Percentiles rank a stretch among this genome's conserved stretches.
These are phyloP conservation scores for Dendryphion nanum DNA, from an alignment of 2,329 filamentous ascomycete genomes.

Conservation along the genomic window DNA sequence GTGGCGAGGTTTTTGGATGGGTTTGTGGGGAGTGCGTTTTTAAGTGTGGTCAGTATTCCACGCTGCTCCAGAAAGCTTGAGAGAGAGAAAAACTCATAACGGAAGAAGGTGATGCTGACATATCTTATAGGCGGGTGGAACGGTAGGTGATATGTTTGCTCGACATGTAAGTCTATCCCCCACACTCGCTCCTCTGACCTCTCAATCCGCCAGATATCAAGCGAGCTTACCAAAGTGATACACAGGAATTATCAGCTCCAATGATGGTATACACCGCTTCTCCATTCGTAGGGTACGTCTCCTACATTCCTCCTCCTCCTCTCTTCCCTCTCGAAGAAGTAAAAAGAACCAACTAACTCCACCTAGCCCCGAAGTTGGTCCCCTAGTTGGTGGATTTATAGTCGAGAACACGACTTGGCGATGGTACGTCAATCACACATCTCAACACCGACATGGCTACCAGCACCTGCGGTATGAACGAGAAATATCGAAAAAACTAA, in stretches of 20 bases:
- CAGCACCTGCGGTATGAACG: constrained; percentile 1
- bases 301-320: not conserved
- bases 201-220: too few species aligned
- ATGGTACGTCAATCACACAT: constrained; percentile 38
- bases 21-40: constrained; percentile 62
- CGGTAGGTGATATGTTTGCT: constrained; percentile 65
- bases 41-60: constrained; percentile 55
- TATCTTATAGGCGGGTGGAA: constrained; percentile 66
- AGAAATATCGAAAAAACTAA: constrained; percentile 40
- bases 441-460: too few species aligned
- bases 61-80: too few species aligned
- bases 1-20: constrained; percentile 76
- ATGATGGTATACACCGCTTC: constrained; percentile 71
- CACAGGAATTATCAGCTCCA: constrained; percentile 65
- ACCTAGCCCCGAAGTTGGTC: constrained; percentile 55
- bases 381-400: constrained; percentile 74
- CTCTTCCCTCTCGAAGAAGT: too few species aligned
- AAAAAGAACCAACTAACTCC: constrained; percentile 4
- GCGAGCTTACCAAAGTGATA: constrained; percentile 1
- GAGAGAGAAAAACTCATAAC: too few species aligned
- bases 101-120: too few species aligned
- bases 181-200: not conserved
- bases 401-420: constrained; percentile 70
- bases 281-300: constrained; percentile 49
- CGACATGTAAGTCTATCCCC: constrained; percentile 26